These are phyloP conservation scores for Globisporangium uncinulatum DNA, from an alignment of 352 stramenopile species.

Conservation along the genomic window DNA sequence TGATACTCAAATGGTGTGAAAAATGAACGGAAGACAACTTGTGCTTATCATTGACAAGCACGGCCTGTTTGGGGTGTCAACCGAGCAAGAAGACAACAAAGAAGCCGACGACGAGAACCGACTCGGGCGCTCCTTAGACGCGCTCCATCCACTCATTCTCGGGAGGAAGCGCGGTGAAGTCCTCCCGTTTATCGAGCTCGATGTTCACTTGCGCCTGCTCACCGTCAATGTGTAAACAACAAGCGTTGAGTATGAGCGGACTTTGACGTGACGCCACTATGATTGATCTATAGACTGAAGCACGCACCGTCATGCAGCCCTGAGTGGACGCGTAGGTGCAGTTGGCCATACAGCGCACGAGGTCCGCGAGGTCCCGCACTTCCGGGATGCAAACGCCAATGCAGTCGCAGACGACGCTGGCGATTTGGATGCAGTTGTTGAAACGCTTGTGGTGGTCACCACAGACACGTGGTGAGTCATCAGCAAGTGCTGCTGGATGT, in stretches of 20 bases:
- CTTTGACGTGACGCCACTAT: neutral
- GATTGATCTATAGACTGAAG: neutral
- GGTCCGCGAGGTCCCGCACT: slow-evolving; percentile 60
- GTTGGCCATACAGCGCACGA: slow-evolving; percentile 86
- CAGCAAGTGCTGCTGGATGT: neutral
- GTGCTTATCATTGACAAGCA: too few relatives aligned
- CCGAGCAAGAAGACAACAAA: neutral
- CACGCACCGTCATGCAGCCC: slow-evolving; percentile 88
- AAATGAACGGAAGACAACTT: too few relatives aligned
- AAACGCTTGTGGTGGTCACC: slow-evolving; percentile 42
- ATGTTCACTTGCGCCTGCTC: slow-evolving; percentile 82
- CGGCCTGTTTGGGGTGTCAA: too few relatives aligned
- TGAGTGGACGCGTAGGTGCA: slow-evolving; percentile 89
- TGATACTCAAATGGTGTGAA: too few relatives aligned
- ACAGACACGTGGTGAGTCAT: neutral
- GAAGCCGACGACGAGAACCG: neutral
- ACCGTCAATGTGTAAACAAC: neutral
- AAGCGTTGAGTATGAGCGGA: neutral
- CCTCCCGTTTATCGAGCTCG: slow-evolving; percentile 87
- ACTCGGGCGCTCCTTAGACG: slow-evolving; percentile 21
- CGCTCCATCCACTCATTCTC: slow-evolving; percentile 64
- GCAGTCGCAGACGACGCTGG: slow-evolving; percentile 67
- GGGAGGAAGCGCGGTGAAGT: slow-evolving; percentile 24
- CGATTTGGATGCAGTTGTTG: slow-evolving; percentile 91
- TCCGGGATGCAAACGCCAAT: slow-evolving; percentile 73